Base-by-base conservation (phyloP, 768 basidiomycete genomes). In the Phylloporus sp. region DNA sequence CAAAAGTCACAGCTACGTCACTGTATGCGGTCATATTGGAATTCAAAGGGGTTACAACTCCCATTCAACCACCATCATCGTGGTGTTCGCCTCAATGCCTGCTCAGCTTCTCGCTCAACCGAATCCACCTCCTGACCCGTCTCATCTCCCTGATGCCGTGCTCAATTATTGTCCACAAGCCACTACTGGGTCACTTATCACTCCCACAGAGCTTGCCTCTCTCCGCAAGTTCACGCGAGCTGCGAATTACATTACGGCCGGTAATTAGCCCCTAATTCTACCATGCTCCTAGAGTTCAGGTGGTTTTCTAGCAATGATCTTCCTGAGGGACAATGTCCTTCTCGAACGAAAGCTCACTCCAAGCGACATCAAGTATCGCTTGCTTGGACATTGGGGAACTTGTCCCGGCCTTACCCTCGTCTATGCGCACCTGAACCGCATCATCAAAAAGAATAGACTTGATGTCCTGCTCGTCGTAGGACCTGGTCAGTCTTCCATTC, bases 381-480 rank as follows among this genome's bases (percentile, higher is more conserved):
- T 92, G 23, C 77, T 92, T 8, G 90, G 91, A 0, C 89, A 91
- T 61, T 90, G 87, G 86, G 88, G 88, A 26, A 88, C 87, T 26
- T 89, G 88, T 59, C 88, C 88, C 0, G 91, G 90, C 20, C 78
- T 93, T 9, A 70, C 77, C 54, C 77, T 92, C 56, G 78, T 79
- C 26, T 84, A 84, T 58, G 87, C 88, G 0, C 89, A 92, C 59
- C 70, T 87, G 39, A 88, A 81, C 63, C 70, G 80, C 49, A 69
- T 87, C 50, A 79, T 87, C 54, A 74, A 75, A 47, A 84, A 81
- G 58, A 79, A 78, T 9, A 75, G 73, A 55, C 67, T 84, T 13
- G 80, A 89, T 55, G 74, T 80, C 3, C 76, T 94, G 42, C 88
- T 87, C 52, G 83, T 94, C 45, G 86, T 90, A 6, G 91, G 92